Percentiles rank a stretch among this genome's conserved stretches.
These are phyloP conservation scores for Aspergillus sojae DNA, from an alignment of 2,329 filamentous ascomycete genomes.

Conservation along the genomic window DNA sequence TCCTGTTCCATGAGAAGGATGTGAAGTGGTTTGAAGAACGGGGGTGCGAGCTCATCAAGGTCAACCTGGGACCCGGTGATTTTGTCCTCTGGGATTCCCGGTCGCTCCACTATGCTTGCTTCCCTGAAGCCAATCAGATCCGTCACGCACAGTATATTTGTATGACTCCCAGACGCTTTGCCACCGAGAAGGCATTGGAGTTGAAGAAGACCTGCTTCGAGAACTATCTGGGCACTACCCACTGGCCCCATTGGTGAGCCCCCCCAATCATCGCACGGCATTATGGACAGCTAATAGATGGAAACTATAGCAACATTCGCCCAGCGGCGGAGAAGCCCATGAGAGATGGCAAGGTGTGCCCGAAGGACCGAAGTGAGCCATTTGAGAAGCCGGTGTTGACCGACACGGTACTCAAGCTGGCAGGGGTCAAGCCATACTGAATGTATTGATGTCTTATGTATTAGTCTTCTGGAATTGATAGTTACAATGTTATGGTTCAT, in stretches of 20 bases:
- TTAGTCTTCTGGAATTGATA: neutral
- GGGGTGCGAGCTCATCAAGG: slow-evolving; percentile 44
- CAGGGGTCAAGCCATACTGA: slow-evolving; percentile 34
- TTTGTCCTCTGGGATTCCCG: slow-evolving; percentile 52
- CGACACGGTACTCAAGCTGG: slow-evolving; percentile 37
- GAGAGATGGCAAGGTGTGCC: slow-evolving; percentile 40
- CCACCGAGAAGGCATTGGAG: slow-evolving; percentile 35
- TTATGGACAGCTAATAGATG: neutral
- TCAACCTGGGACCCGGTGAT: slow-evolving; percentile 47
- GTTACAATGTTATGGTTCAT: neutral
- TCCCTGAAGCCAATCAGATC: slow-evolving; percentile 41
- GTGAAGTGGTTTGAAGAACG: slow-evolving; percentile 47
- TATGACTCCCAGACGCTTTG: slow-evolving; percentile 41
- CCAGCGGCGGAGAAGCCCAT: slow-evolving; percentile 36
- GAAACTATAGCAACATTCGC: slow-evolving; percentile 38
- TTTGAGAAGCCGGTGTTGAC: slow-evolving; percentile 42
- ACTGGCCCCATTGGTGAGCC: slow-evolving; percentile 38
- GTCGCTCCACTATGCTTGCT: slow-evolving; percentile 49
- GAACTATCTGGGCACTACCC: slow-evolving; percentile 39
- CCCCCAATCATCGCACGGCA: fast-evolving
- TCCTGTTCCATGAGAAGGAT: slow-evolving; percentile 47
- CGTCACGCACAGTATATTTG: slow-evolving; percentile 42
- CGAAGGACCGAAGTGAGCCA: slow-evolving; percentile 41
- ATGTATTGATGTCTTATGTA: slow-evolving; percentile 4
- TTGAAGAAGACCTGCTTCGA: slow-evolving; percentile 39